Evolutionary conservation across 2,329 filamentous ascomycete species (phyloP), one percentile per base, ranked within the genome.

Genomic region (Bipolaris cookei): DNA sequence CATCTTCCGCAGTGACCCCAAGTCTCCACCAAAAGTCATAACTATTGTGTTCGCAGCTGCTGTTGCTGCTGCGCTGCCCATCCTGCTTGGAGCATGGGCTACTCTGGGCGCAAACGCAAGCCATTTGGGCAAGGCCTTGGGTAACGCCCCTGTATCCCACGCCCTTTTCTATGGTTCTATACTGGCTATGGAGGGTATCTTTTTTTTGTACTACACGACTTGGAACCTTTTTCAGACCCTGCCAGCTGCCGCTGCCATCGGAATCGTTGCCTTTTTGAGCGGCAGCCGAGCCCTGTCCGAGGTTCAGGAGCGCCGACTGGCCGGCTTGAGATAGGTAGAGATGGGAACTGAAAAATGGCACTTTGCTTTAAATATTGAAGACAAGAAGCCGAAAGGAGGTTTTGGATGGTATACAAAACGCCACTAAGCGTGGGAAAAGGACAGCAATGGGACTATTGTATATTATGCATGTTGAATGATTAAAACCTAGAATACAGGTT

Each of bases 161-260:
- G 81, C 82, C 28, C 77, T 92, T 32, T 99, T 98, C 82, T 90
- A 96, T 66, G 90, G 90, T 49, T 97, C 92, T 4, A 87, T 99
- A 54, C 60, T 97, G 37, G 87, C 88, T 20, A 90, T 99, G 82
- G 95, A 99, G 77, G 90, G 86, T 14, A 88, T 97, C 54, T 97
- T 99, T 80, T 94, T 95, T 81, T 80, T 97, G 65, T 99, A 99
- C 84, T 98, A 98, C 79, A 89, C 86, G 51, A 86, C 81, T 72
- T 97, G 94, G 93, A 97, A 89, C 72, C 82, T 99, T 43, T 97
- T 98, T 83, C 89, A 97, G 81, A 87, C 87, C 13, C 82, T 99
- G 47, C 93, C 92, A 4, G 88, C 87, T 23, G 87, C 89, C 51
- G 82, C 82, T 32, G 79, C 88, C 41, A 85, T 95, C 28, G 87